These are phyloP conservation scores for Mycena sp. DNA, from an alignment of 1,284 basidiomycete genomes.

Conservation along the genomic window DNA sequence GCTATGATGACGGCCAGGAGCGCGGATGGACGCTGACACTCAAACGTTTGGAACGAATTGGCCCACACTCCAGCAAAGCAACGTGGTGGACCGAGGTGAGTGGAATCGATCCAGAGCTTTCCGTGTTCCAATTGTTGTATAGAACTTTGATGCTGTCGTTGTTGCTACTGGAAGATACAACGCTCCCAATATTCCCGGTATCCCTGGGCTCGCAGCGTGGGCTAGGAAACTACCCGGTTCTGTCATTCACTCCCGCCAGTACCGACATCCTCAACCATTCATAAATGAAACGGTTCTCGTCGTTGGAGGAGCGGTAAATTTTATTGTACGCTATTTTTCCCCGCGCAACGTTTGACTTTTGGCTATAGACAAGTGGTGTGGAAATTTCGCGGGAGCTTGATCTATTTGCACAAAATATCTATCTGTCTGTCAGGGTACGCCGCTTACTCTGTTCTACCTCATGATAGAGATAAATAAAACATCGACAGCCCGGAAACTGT, in stretches of 20 bases:
- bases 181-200: conserved; percentile 53
- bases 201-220: conserved; percentile 51
- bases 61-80: conserved; percentile 41
- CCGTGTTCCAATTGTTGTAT: neutral
- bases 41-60: conserved; percentile 41
- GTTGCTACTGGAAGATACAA: conserved; percentile 57
- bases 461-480: neutral
- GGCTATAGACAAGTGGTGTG: conserved; percentile 48
- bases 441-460: neutral
- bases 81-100: conserved; percentile 48
- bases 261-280: conserved; percentile 52
- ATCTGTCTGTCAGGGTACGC: conserved; percentile 47
- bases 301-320: conserved; percentile 52
- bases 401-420: conserved; percentile 43
- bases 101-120: neutral
- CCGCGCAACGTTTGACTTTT: conserved; percentile 4
- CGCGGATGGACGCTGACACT: conserved; percentile 51
- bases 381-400: conserved; percentile 53
- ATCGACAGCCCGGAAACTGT: conserved; percentile 19
- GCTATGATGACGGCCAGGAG: conserved; percentile 42
- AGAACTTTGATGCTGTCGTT: conserved; percentile 59
- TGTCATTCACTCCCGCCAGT: conserved; percentile 55
- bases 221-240: conserved; percentile 44
- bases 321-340: neutral
- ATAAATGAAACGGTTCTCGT: conserved; percentile 54